These are phyloP conservation scores for Xerocomellus dryophilus DNA, from an alignment of 768 basidiomycete species.

Conservation along the genomic window DNA sequence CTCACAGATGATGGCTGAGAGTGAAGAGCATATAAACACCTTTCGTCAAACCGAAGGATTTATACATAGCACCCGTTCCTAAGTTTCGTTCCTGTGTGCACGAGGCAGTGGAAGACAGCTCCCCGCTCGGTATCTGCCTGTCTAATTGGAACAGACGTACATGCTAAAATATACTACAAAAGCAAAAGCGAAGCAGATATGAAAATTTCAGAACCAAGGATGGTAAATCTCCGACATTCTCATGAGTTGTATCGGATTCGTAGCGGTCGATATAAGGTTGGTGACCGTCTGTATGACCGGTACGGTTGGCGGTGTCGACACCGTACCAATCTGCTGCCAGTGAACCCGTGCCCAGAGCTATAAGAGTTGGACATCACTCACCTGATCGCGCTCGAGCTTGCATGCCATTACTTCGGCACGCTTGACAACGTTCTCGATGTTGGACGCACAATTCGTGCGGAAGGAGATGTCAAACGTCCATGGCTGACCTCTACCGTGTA, in stretches of 20 bases:
- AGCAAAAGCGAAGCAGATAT: background rate
- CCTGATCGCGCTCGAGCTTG: slow-evolving; percentile 82
- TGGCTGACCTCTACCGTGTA: slow-evolving; percentile 54
- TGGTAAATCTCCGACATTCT: slow-evolving; percentile 84
- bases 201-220: slow-evolving; percentile 67
- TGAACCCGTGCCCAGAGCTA: background rate
- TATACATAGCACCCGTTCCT: slow-evolving; percentile 42
- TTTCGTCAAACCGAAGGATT: slow-evolving; percentile 79
- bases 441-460: slow-evolving; percentile 55
- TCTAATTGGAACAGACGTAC: slow-evolving; percentile 3
- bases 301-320: slow-evolving; percentile 22
- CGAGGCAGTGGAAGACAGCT: background rate
- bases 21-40: slow-evolving; percentile 60
- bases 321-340: slow-evolving; percentile 17
- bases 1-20: slow-evolving; percentile 70
- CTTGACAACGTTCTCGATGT: slow-evolving; percentile 70
- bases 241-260: slow-evolving; percentile 79
- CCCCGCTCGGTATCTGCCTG: too few relatives aligned
- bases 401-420: slow-evolving; percentile 82
- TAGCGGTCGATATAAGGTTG: slow-evolving; percentile 79
- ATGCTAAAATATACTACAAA: slow-evolving; percentile 1
- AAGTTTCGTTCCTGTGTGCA: background rate
- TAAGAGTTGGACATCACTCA: slow-evolving; percentile 24
- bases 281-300: slow-evolving; percentile 81
- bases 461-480: slow-evolving; percentile 58